Evolutionary conservation across 2,329 filamentous ascomycete species (phyloP).

Genomic region (Aspergillus glaucus): DNA sequence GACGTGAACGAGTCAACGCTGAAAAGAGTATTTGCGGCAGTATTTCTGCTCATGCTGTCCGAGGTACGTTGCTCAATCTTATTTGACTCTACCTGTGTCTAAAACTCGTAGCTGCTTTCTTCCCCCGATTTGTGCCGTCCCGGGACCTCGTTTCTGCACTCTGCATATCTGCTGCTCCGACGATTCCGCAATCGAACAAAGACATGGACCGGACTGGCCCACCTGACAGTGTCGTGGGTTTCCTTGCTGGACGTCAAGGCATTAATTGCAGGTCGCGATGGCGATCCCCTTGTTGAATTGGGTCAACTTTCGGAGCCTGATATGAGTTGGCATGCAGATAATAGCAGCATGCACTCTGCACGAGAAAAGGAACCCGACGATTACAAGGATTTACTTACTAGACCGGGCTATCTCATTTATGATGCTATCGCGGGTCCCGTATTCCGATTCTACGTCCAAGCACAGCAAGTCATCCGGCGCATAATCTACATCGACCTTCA

Average conservation of each 20-base stretch:
- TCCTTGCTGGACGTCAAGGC: conserved; percentile 30
- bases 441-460: conserved; percentile 27
- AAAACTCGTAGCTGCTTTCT: conserved; percentile 19
- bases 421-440: conserved; percentile 25
- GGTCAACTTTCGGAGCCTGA: conserved; percentile 15
- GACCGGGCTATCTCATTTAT: conserved; percentile 26
- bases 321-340: conserved; percentile 3
- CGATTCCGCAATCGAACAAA: conserved; percentile 20
- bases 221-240: conserved; percentile 27
- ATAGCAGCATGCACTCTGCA: not conserved
- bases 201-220: conserved; percentile 23
- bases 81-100: not conserved
- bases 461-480: conserved; percentile 29
- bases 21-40: conserved; percentile 20
- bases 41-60: conserved; percentile 31
- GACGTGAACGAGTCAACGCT: conserved; percentile 19
- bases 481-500: conserved; percentile 32
- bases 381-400: conserved; percentile 13
- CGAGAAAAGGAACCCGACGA: conserved; percentile 8
- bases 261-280: conserved; percentile 30
- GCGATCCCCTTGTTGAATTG: conserved; percentile 25
- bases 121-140: conserved; percentile 19
- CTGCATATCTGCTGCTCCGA: conserved; percentile 25
- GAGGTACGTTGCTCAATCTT: conserved; percentile 19
- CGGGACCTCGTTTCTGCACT: conserved; percentile 25